Evolutionary conservation across 352 stramenopile genomes (phyloP), one percentile per base, ranked within the genome.

Genomic region (Phytophthora cryptogea): DNA sequence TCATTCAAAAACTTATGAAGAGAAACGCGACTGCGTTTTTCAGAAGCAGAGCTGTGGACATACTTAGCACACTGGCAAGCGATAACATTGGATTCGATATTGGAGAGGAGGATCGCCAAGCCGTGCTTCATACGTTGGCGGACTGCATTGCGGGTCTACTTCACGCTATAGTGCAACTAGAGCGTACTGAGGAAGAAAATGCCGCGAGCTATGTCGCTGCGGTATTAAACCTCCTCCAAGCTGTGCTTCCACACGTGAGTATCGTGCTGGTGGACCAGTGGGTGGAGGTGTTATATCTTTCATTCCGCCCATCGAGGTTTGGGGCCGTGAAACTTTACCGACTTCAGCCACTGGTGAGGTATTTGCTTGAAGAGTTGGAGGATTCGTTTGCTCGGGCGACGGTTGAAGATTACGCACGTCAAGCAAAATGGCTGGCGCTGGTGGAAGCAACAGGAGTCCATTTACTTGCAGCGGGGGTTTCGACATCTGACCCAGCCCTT

Each of bases 401-500:
- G 4, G 67, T 63, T 3, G 82, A 89, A 54, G 79, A 89, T 57
- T 91, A 89, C 35, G 78, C 82, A 10, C 76, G 73, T 9, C 84
- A 90, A 79, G 78, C 83, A 39, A 90, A 90, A 55, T 93, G 84
- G 84, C 54, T 92, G 11, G 67, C 56, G 43, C 51, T 93, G 3
- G 56, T 83, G 7, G 80, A 91, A 61, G 59, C 76, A 13, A 17
- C 89, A 8, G 64, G 75, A 1, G 49, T 88, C 20, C 74, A 87
- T 54, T 46, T 90, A 6, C 65, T 84, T 11, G 49, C 71, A 11
- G 53, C 69, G 8, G 56, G 49, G 35, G 55, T 37, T 10, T 42
- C 57, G 11, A 60, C 40, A 0, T 5, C 41, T 16, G 40, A 72
- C 42, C 31, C 11, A 13, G 13, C 46, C 30, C 39, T 62, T 2